These are phyloP conservation scores for Anthoceros angustus DNA, from an alignment of 225 moss, liverwort and hornwort genomes.

Conservation along the genomic window DNA sequence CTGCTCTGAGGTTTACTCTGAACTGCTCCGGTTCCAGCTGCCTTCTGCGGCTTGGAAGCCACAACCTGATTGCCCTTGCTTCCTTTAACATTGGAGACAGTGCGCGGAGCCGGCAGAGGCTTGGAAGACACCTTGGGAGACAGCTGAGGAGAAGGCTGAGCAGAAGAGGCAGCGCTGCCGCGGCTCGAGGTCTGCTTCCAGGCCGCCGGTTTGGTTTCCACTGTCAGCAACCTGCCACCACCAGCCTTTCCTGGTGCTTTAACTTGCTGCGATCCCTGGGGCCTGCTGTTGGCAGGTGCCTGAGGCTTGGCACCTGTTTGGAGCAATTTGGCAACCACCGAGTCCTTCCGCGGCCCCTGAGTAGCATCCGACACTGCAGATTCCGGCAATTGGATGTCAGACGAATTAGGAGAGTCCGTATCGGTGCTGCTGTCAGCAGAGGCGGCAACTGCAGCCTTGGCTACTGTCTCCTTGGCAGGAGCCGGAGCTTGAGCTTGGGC, in stretches of 20 bases:
- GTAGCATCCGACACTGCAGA: not conserved
- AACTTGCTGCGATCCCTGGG: not conserved
- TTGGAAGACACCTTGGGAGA: not conserved
- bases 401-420: not conserved
- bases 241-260: not conserved
- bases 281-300: not conserved
- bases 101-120: not conserved
- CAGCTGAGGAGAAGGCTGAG: not conserved
- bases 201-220: no score
- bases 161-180: not conserved
- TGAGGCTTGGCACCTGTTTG: slow-evolving; percentile 1
- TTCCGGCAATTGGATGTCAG: not conserved
- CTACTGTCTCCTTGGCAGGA: not conserved
- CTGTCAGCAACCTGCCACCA: not conserved
- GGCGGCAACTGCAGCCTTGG: not conserved
- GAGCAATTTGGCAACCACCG: slow-evolving; percentile 1
- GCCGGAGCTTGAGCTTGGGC: no score
- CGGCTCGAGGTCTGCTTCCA: no score
- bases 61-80: not conserved
- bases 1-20: not conserved
- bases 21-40: not conserved
- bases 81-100: not conserved
- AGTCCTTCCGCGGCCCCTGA: not conserved
- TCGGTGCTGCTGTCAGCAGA: not conserved
- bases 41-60: not conserved